Conservation (phyloP, 2,329 filamentous ascomycete genomes). For the Aureobasidium sp. region DNA sequence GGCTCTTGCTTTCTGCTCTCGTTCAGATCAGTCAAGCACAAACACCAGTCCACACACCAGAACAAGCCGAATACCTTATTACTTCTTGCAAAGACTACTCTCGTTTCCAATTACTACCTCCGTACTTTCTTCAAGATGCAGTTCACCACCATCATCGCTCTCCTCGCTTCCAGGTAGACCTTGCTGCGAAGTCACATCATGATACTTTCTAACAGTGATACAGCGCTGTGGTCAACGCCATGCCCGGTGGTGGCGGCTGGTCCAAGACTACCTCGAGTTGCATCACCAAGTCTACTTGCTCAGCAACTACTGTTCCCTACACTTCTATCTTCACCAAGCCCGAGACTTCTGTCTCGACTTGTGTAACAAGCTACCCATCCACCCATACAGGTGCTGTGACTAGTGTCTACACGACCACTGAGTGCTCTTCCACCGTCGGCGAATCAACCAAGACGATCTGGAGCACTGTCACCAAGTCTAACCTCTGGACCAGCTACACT, state of each 20-base stretch:
- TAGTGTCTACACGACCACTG: constrained; percentile 8
- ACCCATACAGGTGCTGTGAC: not conserved
- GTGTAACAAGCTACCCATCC: constrained; percentile 11
- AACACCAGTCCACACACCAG: not conserved
- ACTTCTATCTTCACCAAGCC: constrained; percentile 7
- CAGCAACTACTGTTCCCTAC: not conserved
- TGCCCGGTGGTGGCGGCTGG: constrained; percentile 17
- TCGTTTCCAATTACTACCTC: not conserved
- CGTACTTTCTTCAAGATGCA: not conserved
- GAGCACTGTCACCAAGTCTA: not conserved
- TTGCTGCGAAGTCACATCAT: too few relatives aligned
- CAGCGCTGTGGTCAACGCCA: constrained; percentile 14
- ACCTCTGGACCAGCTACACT: not conserved
- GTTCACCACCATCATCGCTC: not conserved
- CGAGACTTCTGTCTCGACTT: constrained; percentile 10
- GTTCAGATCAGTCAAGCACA: not conserved
- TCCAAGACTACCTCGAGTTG: not conserved
- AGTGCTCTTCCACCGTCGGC: not conserved
- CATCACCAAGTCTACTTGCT: constrained; percentile 20
- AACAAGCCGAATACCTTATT: not conserved
- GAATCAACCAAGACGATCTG: not conserved
- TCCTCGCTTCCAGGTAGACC: constrained; percentile 15
- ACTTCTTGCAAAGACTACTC: not conserved
- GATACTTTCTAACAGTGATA: not conserved
- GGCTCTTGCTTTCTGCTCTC: not conserved